Evolutionary conservation across 192 early-diverging fungal species (phyloP), one percentile per base, ranked within the genome.

Genomic region (Linnemannia schmuckeri): DNA sequence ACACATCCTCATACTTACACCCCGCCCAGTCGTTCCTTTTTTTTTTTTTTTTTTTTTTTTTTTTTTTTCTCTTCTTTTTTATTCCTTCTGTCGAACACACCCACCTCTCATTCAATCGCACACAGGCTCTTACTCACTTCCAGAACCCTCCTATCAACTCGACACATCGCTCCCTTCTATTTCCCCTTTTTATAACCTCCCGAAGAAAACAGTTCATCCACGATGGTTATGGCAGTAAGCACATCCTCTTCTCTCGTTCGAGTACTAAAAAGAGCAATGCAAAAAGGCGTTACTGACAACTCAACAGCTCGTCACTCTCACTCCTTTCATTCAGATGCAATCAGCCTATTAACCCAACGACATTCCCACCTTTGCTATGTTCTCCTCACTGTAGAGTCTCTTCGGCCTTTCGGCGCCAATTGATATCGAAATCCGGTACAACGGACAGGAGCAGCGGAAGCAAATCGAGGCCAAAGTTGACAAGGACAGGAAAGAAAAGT

Each of bases 391-490:
- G 10, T 78, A 94, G 93, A 91, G 90, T 75, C 86, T 97, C 41
- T 97, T 97, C 91, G 96, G 96, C 66, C 92, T 97, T 81, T 94
- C 95, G 46, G 92, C 94, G 10, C 93, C 94, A 10, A 96, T 97
- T 46, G 98, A 99, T 82, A 94, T 98, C 76, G 97, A 96, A 70
- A 91, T 99, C 71, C 90, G 91, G 46, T 94, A 97, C 74, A 88
- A 92, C 77, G 96, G 93, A 72, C 97, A 99, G 89, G 95, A 98
- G 73, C 85, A 96, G 85, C 93, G 98, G 79, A 97, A 98, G 86
- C 92, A 94, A 87, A 94, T 99, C 30, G 98, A 99, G 79, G 97
- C 96, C 81, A 96, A 97, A 78, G 94, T 97, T n/a, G 96, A 97
- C 78, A 98, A 97, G 90, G 97, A 99, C 85, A 93, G 95, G 74